Evolutionary conservation across 306 rosid species (phyloP), one percentile per base, ranked within the genome.

Genomic region (Carpinus viminea): DNA sequence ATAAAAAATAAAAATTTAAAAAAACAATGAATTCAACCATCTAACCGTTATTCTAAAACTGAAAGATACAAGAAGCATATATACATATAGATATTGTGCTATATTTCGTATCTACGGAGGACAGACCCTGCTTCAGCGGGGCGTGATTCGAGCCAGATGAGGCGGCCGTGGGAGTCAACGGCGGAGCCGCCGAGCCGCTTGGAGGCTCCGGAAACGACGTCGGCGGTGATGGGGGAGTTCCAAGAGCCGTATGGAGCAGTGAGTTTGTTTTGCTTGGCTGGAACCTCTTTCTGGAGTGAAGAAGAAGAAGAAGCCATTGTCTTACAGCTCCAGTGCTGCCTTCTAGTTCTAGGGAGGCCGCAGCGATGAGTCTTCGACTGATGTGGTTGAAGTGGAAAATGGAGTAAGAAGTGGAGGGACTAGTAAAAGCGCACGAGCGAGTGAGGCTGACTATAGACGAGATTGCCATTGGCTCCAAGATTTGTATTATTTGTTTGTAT

Each of bases 91-190:
- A n/a, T 16, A 18, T 31, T 31, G 70, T 6, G 7, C 5, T 20
- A 73, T 18, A 78, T 50, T 57, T n/a, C 28, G 17, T 12, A 41
- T 4, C 55, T 54, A 17, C 74, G 13, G 73, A 31, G 34, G 1
- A 31, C 34, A 31, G 34, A 95, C 98, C 99, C 99, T 2, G 91
- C 83, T 69, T 95, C 98, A 0, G 84, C 54, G 7, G 99, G 99
- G 36, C 98, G 99, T 0, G 94, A 89, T 85, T 95, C 98, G 3
- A 93, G 90, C 98, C 97, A 95, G 72, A 95, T 59, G 66, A 95
- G 96, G 66, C 90, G 91, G 59, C 96, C 99, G 16, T 31, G 78
- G 16, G 78, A 71, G 11, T 91, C 94, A 11, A 93, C 81, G 76
- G 98, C 91, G 36, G 94, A 85, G 20, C 98, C 98, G 0, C 88